phyloP scores from a whole-genome alignment of 441 rosid genomes.

The Arabidopsis lyrata region DNA sequence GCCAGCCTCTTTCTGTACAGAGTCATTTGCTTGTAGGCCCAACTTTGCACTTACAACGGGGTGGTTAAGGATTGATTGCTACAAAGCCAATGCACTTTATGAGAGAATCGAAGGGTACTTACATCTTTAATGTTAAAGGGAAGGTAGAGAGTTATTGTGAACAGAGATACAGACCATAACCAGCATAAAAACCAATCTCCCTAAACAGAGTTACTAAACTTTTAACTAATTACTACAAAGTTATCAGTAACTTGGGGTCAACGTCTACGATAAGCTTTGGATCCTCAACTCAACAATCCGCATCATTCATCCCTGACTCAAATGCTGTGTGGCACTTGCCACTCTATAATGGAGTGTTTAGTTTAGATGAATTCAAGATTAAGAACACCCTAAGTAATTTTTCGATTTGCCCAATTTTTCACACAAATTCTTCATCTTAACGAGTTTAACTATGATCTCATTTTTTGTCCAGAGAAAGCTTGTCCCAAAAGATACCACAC shows the following conservation, averaged over 20 bases:
- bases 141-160: constrained; percentile 12
- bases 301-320: not conserved
- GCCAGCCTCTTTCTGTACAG: constrained; percentile 43
- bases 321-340: not conserved
- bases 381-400: not conserved
- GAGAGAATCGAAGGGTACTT: constrained; percentile 12
- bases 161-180: constrained; percentile 16
- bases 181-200: not conserved
- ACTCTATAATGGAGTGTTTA: not conserved
- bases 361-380: constrained; percentile 14
- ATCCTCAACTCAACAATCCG: not conserved
- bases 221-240: constrained; percentile 10
- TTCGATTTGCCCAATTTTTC: not conserved
- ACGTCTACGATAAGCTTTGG: constrained; percentile 5
- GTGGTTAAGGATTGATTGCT: constrained; percentile 74
- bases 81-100: constrained; percentile 44
- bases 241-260: constrained; percentile 15
- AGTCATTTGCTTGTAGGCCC: constrained; percentile 58
- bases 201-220: not conserved
- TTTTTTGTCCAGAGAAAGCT: constrained; percentile 1
- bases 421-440: not conserved
- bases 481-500: not conserved
- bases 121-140: not conserved
- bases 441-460: not conserved
- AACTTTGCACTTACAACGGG: constrained; percentile 67